phyloP scores from a whole-genome alignment of 2,329 filamentous ascomycete species.

The Arthroderma sp. region DNA sequence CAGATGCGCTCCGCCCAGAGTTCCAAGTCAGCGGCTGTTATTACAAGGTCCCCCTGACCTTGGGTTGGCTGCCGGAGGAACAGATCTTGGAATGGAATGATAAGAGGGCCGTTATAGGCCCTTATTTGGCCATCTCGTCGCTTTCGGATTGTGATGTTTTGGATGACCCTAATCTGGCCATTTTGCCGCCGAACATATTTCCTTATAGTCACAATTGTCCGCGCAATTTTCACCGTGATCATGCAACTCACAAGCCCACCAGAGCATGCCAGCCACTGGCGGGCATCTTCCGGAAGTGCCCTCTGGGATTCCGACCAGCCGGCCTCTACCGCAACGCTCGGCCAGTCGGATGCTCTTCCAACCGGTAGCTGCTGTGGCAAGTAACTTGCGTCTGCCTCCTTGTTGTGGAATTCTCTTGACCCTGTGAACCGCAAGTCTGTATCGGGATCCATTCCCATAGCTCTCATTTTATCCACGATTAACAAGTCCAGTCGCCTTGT shows the following conservation, averaged over 20 bases:
- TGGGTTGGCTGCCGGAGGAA: slow-evolving; percentile 1
- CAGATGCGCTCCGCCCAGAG: not conserved
- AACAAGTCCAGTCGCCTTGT: not conserved
- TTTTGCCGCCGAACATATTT: not conserved
- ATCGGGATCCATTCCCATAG: too few relatives aligned
- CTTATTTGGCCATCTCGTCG: too few relatives aligned
- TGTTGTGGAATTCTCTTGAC: not conserved
- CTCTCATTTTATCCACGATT: too few relatives aligned
- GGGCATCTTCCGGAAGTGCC: not conserved
- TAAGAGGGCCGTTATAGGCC: not conserved
- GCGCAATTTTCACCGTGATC: slow-evolving; percentile 1
- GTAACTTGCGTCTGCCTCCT: slow-evolving; percentile 3
- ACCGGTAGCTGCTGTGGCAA: slow-evolving; percentile 1
- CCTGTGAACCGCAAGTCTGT: not conserved
- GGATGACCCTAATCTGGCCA: too few relatives aligned
- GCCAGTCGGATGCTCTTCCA: slow-evolving; percentile 3
- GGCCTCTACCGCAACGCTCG: slow-evolving; percentile 1
- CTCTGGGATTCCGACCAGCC: not conserved
- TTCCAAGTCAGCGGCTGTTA: not conserved
- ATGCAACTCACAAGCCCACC: slow-evolving; percentile 1
- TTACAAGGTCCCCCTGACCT: not conserved
- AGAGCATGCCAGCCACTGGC: not conserved
- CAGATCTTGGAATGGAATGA: slow-evolving; percentile 5
- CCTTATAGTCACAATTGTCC: not conserved
- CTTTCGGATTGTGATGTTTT: too few relatives aligned